These are phyloP conservation scores for Xylariaceae sp. DNA, from an alignment of 2,329 filamentous ascomycete genomes.

Conservation along the genomic window DNA sequence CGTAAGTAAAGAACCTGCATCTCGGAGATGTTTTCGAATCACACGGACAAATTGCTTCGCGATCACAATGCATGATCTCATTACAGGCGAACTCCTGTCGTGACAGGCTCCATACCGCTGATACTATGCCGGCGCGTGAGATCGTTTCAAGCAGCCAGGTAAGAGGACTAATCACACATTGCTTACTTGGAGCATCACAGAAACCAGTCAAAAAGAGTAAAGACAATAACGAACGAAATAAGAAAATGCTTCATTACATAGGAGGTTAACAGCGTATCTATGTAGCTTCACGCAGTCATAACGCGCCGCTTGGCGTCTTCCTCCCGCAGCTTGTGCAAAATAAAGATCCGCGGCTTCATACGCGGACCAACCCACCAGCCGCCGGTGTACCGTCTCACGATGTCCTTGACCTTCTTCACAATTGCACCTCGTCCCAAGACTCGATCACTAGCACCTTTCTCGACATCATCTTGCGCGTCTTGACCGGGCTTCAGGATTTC, in stretches of 20 bases:
- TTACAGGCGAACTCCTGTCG: too few species aligned
- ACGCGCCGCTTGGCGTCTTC: conserved; percentile 29
- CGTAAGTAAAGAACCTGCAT: too few species aligned
- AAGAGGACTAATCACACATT: too few species aligned
- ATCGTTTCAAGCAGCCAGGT: too few species aligned
- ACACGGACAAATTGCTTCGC: too few species aligned
- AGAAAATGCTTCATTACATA: not conserved
- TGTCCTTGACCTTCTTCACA: conserved; percentile 37
- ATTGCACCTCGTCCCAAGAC: conserved; percentile 43
- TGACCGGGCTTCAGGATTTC: conserved; percentile 50
- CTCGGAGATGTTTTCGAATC: too few species aligned
- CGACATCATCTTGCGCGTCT: conserved; percentile 21
- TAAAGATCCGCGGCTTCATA: conserved; percentile 51
- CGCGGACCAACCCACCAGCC: conserved; percentile 62
- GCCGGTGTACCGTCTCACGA: conserved; percentile 44
- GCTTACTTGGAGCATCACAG: too few species aligned
- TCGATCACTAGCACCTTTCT: conserved; percentile 21
- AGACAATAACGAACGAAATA: not conserved
- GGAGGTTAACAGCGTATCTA: not conserved
- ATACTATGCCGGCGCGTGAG: too few species aligned
- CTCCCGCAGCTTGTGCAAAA: conserved; percentile 39
- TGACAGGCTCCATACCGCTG: too few species aligned
- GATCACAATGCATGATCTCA: too few species aligned
- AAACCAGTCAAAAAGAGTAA: not conserved
- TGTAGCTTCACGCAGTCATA: conserved; percentile 23